These are phyloP conservation scores for Trichophyton simii DNA, from an alignment of 2,329 filamentous ascomycete genomes.

Conservation along the genomic window DNA sequence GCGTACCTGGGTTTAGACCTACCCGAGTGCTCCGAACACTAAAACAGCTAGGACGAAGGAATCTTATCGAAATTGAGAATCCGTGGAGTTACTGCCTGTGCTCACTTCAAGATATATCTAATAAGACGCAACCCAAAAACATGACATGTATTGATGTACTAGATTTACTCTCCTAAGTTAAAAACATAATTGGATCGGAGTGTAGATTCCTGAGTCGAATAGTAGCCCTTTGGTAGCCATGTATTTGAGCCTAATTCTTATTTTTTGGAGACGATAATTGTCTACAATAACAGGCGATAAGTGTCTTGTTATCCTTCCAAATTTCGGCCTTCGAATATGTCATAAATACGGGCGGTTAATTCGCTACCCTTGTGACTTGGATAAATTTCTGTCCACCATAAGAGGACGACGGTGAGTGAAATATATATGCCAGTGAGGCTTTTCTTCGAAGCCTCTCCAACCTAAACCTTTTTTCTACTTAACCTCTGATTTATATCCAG, in stretches of 20 bases:
- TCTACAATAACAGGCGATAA: conserved; percentile 34
- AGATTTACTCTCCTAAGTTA: conserved; percentile 3
- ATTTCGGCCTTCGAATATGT: conserved; percentile 26
- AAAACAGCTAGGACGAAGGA: no score
- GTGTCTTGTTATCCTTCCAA: conserved; percentile 24
- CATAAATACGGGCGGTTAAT: conserved; percentile 23
- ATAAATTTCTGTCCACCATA: conserved; percentile 13
- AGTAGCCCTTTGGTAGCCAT: conserved; percentile 30
- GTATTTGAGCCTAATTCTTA: conserved; percentile 15
- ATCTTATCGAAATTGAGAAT: no score
- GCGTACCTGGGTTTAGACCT: background rate
- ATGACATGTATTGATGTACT: background rate
- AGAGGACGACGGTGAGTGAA: conserved; percentile 23
- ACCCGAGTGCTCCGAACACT: no score
- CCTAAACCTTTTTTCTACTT: conserved; percentile 22
- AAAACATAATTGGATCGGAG: conserved; percentile 19
- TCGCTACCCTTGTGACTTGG: conserved; percentile 17
- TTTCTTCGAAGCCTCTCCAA: conserved; percentile 14
- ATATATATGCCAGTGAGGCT: conserved; percentile 20
- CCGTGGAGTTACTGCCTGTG: no score
- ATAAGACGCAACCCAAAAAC: no score
- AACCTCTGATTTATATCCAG: conserved; percentile 18
- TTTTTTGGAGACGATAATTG: conserved; percentile 33
- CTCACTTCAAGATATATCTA: no score
- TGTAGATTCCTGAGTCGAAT: conserved; percentile 20